Evolutionary conservation across 768 basidiomycete genomes (phyloP).

Genomic region (Pleurotus sapidus): DNA sequence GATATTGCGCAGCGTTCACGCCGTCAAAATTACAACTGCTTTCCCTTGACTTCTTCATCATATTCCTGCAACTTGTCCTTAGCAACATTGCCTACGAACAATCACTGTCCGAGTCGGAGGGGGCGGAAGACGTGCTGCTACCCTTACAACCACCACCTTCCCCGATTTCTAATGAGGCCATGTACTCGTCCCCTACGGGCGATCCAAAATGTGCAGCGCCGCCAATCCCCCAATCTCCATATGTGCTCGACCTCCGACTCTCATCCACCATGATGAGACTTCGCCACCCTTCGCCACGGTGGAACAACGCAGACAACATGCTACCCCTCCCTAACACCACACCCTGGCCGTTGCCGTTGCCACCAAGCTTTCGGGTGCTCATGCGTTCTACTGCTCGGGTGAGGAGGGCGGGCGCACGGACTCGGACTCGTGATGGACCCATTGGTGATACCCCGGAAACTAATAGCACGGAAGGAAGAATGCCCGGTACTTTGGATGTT

Average conservation of each 20-base stretch:
- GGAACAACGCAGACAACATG: conserved; percentile 24
- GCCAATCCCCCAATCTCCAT: conserved; percentile 28
- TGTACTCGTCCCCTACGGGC: conserved; percentile 12
- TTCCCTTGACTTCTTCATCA: conserved; percentile 63
- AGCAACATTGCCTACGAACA: conserved; percentile 69
- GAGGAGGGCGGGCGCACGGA: conserved; percentile 15
- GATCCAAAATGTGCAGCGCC: background rate
- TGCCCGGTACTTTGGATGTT: conserved; percentile 3
- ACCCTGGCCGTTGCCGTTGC: conserved; percentile 38
- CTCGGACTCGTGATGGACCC: conserved; percentile 2
- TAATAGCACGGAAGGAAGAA: conserved; percentile 2
- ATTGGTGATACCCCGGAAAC: background rate
- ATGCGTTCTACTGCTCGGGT: conserved; percentile 45
- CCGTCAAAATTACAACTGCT: conserved; percentile 70
- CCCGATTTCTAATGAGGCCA: conserved; percentile 2
- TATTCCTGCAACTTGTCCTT: conserved; percentile 64
- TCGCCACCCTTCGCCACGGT: conserved; percentile 47
- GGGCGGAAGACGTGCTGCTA: conserved; percentile 33
- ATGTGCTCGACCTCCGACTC: conserved; percentile 65
- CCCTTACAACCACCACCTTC: conserved; percentile 22
- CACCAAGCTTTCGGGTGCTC: conserved; percentile 47
- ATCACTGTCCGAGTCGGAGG: conserved; percentile 34
- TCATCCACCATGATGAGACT: conserved; percentile 52
- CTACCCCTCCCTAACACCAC: conserved; percentile 65
- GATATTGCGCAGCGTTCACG: conserved; percentile 23